phyloP scores from a whole-genome alignment of 192 early-diverging fungal species.

The Mortierella antarctica region DNA sequence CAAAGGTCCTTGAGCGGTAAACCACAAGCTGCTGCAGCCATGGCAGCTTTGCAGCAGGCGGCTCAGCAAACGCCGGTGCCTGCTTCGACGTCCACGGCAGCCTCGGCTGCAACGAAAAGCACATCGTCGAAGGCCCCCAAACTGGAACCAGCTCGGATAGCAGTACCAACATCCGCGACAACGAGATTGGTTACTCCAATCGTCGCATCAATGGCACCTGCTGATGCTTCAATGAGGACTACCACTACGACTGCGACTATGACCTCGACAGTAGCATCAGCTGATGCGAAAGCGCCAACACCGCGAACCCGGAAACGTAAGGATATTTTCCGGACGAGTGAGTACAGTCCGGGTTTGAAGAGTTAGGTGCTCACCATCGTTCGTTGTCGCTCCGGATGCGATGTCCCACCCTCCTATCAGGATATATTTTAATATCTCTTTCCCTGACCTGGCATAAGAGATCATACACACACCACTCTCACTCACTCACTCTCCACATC shows the following conservation, averaged over 20 bases:
- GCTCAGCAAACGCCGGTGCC: background rate
- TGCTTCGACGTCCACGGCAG: background rate
- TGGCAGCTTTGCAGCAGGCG: background rate
- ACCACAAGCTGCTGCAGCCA: background rate
- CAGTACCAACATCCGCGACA: background rate
- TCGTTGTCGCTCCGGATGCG: background rate
- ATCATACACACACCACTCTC: no score
- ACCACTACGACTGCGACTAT: background rate
- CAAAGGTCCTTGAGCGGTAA: conserved; percentile 2
- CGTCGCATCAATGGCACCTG: no score
- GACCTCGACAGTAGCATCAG: background rate
- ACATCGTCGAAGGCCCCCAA: background rate
- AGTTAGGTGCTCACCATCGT: background rate
- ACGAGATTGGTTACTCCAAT: background rate
- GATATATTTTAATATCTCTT: background rate
- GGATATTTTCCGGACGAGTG: conserved; percentile 35
- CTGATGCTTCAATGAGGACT: no score
- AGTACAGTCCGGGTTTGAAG: conserved; percentile 20
- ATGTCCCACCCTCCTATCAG: background rate
- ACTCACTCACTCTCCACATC: no score
- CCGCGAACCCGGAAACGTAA: conserved; percentile 33
- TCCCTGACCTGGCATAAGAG: no score
- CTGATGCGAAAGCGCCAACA: background rate
- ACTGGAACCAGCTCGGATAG: background rate
- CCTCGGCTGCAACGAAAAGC: background rate